These are phyloP conservation scores for Patellifolia procumbens DNA, from an alignment of 179 eudicot species.

Conservation along the genomic window DNA sequence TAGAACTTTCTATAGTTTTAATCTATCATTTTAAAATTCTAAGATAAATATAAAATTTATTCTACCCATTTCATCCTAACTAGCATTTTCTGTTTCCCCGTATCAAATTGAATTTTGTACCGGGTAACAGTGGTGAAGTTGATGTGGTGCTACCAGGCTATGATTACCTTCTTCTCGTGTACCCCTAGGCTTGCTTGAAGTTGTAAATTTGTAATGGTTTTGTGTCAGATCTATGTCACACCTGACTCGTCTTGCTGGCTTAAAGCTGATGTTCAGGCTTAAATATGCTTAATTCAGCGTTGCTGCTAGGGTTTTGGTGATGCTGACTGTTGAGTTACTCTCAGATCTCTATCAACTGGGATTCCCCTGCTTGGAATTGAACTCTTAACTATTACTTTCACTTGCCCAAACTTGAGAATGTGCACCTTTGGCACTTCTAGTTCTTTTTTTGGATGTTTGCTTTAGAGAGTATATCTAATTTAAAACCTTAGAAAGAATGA, in stretches of 20 bases:
- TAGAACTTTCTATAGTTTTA: no score
- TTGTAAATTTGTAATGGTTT: neutral
- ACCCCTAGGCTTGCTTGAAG: neutral
- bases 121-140: no score
- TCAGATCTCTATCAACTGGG: neutral
- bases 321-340: neutral
- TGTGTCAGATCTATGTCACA: neutral
- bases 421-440: neutral
- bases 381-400: no score
- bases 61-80: no score
- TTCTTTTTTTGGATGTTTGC: neutral
- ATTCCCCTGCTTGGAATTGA: neutral
- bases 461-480: neutral
- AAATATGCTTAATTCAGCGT: neutral
- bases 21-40: no score
- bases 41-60: no score
- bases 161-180: neutral
- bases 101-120: no score
- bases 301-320: neutral
- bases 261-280: neutral
- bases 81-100: no score
- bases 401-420: neutral
- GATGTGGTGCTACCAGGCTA: neutral
- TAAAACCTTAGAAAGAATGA: neutral
- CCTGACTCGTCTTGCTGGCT: neutral